Percentiles rank a stretch among this genome's conserved stretches.
Evolutionary conservation across 768 basidiomycete species (phyloP).

Genomic region (Collybia sp.): DNA sequence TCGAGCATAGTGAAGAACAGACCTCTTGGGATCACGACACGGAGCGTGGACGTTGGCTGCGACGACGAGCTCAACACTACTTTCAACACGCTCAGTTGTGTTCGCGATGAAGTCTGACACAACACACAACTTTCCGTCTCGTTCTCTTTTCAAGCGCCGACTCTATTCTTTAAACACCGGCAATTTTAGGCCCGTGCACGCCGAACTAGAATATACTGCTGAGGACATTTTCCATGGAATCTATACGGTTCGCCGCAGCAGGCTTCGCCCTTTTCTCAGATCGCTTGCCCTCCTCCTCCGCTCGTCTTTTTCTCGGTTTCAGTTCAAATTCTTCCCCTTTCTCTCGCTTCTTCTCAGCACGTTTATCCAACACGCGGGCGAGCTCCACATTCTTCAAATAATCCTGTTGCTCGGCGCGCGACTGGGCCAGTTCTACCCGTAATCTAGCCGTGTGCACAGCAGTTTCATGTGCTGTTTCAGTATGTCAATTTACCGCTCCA

Average conservation of each 20-base stretch:
- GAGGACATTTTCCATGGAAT: conserved; percentile 37
- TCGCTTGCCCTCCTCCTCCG: conserved; percentile 14
- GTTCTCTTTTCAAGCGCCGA: conserved; percentile 38
- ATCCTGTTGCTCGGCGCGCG: conserved; percentile 82
- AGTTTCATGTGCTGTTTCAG: conserved; percentile 77
- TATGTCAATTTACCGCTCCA: background rate
- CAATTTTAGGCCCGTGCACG: conserved; percentile 26
- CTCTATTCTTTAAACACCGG: conserved; percentile 12
- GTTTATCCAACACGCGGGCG: conserved; percentile 79
- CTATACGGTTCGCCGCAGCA: background rate
- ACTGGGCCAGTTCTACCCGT: conserved; percentile 89
- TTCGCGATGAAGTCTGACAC: conserved; percentile 55
- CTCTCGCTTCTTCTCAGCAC: conserved; percentile 61
- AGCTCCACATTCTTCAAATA: conserved; percentile 94
- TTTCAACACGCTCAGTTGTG: conserved; percentile 40
- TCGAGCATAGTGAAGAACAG: conserved; percentile 91
- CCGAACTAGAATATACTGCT: conserved; percentile 44
- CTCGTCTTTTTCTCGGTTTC: conserved; percentile 27
- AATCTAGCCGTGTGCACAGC: conserved; percentile 84
- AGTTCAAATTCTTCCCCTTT: conserved; percentile 48
- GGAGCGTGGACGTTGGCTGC: conserved; percentile 38
- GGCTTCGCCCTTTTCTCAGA: conserved; percentile 21
- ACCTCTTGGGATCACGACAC: conserved; percentile 77
- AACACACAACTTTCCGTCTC: conserved; percentile 13
- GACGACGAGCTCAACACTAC: conserved; percentile 37